phyloP scores from a whole-genome alignment of 2,329 filamentous ascomycete species.

The Sclerotinia glacialis region DNA sequence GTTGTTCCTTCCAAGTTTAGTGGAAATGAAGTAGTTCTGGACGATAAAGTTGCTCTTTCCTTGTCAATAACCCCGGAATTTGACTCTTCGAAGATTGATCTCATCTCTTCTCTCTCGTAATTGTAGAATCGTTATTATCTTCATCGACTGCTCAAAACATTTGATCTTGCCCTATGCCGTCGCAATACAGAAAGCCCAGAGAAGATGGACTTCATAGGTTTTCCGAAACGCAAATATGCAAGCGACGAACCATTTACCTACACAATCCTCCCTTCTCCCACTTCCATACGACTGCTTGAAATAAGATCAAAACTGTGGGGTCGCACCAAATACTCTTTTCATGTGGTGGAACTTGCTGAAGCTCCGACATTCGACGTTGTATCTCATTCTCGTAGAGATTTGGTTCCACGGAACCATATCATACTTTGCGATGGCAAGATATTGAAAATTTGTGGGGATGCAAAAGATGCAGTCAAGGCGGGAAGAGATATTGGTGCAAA shows the following conservation, averaged over 20 bases:
- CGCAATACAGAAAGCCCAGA: neutral
- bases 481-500: neutral
- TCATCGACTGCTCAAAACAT: neutral
- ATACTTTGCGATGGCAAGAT: neutral
- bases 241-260: slow-evolving; percentile 1
- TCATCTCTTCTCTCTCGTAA: neutral
- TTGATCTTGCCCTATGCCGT: no score
- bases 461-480: neutral
- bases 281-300: slow-evolving; percentile 15
- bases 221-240: neutral
- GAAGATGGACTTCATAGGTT: neutral
- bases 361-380: slow-evolving; percentile 13
- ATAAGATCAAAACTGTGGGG: slow-evolving; percentile 10
- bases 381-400: slow-evolving; percentile 11
- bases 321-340: slow-evolving; percentile 8
- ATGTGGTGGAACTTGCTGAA: slow-evolving; percentile 7
- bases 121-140: neutral
- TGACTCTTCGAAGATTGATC: neutral
- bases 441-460: slow-evolving; percentile 1
- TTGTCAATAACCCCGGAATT: neutral
- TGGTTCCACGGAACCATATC: slow-evolving; percentile 10
- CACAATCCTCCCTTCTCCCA: slow-evolving; percentile 6
- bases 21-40: neutral
- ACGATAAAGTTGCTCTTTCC: neutral
- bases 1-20: neutral